Evolutionary conservation across 805 yeast species (phyloP), one percentile per base, ranked within the genome.

Genomic region (Diddensiella santjacobensis): DNA sequence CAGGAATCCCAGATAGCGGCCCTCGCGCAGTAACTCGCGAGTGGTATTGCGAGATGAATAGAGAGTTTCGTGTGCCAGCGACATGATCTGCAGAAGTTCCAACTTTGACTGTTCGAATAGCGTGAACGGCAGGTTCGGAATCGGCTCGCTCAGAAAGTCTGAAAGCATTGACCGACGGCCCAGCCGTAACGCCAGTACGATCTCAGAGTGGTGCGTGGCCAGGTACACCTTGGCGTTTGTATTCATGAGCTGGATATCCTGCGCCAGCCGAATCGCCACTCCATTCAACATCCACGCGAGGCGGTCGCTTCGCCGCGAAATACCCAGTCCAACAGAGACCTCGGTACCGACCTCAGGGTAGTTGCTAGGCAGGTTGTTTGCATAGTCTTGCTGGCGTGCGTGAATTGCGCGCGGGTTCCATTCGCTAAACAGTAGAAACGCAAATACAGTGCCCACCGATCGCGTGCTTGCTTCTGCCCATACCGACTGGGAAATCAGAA

Each of bases 351-450:
- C 49, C 30, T 53, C 49, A n/a, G 56, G 48, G 23, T 22, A 11
- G 18, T 40, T 23, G 4, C 52, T 39, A 3, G 43, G 31, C 3
- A 50, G 47, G 46, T 57, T 31, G 46, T 55, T 48, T 44, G 66
- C 95, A 66, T 87, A 86, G 66, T 90, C 96, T 0, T 81, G 68
- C 86, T 91, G 80, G 55, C 88, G 70, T 83, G 89, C 84, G 64
- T 89, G 96, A 51, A 89, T 88, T 2, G 96, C 96, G 46, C 96
- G 71, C 2, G 96, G 96, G 58, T 89, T 88, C 98, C 98, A 90
- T 64, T 91, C 97, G 0, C 96, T 86, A 57, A 87, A 83, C 15
- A 90, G 70, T 43, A 90, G 66, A 60, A 90, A 87, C 0, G 96
- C 90, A 51, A 85, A 74, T 3, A 89, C 82, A 0, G 96, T 87